phyloP scores from a whole-genome alignment of 2,329 filamentous ascomycete species.

The Cytospora piceae region DNA sequence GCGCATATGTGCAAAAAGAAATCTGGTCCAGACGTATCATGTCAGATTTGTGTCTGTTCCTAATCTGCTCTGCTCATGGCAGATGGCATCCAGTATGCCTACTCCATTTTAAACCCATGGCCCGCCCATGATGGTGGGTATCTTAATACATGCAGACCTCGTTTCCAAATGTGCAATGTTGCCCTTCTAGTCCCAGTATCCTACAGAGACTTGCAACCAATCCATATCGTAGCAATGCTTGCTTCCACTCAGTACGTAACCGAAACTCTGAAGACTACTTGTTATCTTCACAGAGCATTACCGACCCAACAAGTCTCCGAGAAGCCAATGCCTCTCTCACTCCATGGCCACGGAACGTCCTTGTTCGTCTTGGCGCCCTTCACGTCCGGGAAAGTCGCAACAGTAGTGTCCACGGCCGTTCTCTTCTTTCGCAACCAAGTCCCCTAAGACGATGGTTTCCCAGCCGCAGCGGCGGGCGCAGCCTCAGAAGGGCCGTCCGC shows the following conservation, averaged over 20 bases:
- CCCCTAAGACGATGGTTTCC: slow-evolving; percentile 29
- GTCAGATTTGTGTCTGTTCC: neutral
- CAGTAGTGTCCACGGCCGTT: slow-evolving; percentile 7
- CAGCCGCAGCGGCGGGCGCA: slow-evolving; percentile 12
- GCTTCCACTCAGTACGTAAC: neutral
- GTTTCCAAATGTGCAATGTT: neutral
- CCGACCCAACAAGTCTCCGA: slow-evolving; percentile 26
- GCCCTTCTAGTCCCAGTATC: slow-evolving; percentile 12
- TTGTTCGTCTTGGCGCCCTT: slow-evolving; percentile 16
- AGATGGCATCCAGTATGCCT: slow-evolving; percentile 1
- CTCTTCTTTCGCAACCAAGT: slow-evolving; percentile 27
- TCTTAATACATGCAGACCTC: slow-evolving; percentile 1
- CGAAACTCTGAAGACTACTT: neutral
- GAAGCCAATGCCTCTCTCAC: slow-evolving; percentile 21
- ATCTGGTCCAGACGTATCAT: slow-evolving; percentile 2
- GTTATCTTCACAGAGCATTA: slow-evolving; percentile 15
- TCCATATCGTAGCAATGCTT: neutral
- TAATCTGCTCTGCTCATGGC: slow-evolving; percentile 9
- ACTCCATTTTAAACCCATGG: slow-evolving; percentile 1
- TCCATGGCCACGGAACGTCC: slow-evolving; percentile 28
- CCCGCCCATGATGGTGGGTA: neutral
- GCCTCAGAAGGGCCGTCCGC: slow-evolving; percentile 6
- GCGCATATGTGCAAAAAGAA: slow-evolving; percentile 12
- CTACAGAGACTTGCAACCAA: slow-evolving; percentile 4
- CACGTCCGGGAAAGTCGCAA: neutral